A percentile compares a stretch with the other conserved stretches of the same genome.
phyloP scores from a whole-genome alignment of 768 basidiomycete species.

The Lyophyllum decastes region DNA sequence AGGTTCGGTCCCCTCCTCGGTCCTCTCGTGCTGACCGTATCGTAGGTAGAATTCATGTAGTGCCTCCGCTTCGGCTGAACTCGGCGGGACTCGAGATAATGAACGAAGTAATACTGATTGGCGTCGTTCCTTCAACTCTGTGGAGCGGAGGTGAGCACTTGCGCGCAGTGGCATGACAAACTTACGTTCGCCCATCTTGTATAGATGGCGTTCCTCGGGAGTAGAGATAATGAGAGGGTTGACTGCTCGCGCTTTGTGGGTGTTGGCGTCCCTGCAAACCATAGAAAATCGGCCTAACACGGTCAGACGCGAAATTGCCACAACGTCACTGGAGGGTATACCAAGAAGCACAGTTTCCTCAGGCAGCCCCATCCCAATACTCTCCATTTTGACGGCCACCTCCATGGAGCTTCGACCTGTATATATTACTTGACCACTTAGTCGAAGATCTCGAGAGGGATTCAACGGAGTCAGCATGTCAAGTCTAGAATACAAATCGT shows the following conservation, averaged over 20 bases:
- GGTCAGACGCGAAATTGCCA: not conserved
- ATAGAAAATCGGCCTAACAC: conserved; percentile 83
- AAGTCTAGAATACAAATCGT: conserved; percentile 38
- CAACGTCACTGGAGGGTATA: conserved; percentile 19
- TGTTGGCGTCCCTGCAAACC: conserved; percentile 77
- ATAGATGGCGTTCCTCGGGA: conserved; percentile 62
- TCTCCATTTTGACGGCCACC: conserved; percentile 85
- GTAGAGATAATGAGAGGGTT: conserved; percentile 62
- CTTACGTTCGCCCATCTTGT: conserved; percentile 68
- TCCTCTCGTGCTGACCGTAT: conserved; percentile 46
- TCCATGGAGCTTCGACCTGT: conserved; percentile 81
- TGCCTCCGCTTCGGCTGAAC: conserved; percentile 63
- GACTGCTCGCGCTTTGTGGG: conserved; percentile 63
- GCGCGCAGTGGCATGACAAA: conserved; percentile 5
- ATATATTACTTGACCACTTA: conserved; percentile 82
- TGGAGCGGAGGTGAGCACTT: not conserved
- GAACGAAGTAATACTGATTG: conserved; percentile 56
- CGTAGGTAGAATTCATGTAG: conserved; percentile 72
- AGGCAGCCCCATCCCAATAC: conserved; percentile 42
- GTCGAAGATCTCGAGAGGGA: conserved; percentile 64
- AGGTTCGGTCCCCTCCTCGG: conserved; percentile 4
- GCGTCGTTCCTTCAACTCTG: conserved; percentile 65
- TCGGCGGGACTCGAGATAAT: conserved; percentile 73
- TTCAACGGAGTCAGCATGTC: conserved; percentile 66
- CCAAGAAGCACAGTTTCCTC: conserved; percentile 72